These are phyloP conservation scores for Penicillium sp. DNA, from an alignment of 2,329 filamentous ascomycete species.

Conservation along the genomic window DNA sequence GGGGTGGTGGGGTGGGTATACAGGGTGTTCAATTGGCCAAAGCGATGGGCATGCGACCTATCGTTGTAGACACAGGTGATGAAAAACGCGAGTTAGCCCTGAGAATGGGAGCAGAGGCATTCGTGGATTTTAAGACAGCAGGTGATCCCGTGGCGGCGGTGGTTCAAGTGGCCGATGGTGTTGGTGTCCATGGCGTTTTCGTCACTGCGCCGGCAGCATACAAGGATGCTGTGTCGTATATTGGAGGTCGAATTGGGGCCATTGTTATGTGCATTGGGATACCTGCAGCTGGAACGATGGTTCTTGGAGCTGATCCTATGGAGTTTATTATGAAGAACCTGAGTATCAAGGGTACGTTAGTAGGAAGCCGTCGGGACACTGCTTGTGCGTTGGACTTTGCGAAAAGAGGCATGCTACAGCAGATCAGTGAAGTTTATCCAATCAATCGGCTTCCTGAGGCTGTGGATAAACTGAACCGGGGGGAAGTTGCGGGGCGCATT, in stretches of 20 bases:
- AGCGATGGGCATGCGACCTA: slow-evolving; percentile 58
- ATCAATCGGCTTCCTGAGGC: slow-evolving; percentile 52
- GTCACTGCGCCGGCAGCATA: slow-evolving; percentile 44
- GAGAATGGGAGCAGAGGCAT: slow-evolving; percentile 55
- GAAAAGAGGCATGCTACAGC: slow-evolving; percentile 50
- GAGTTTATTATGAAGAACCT: slow-evolving; percentile 27
- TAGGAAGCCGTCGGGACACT: slow-evolving; percentile 34
- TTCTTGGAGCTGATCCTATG: slow-evolving; percentile 27
- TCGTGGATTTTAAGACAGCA: slow-evolving; percentile 55
- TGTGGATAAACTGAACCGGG: slow-evolving; percentile 51
- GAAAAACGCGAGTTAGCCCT: slow-evolving; percentile 48
- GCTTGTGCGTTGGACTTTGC: slow-evolving; percentile 46
- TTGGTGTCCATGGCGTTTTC: slow-evolving; percentile 50
- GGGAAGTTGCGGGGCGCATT: slow-evolving; percentile 54
- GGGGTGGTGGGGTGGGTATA: slow-evolving; percentile 58
- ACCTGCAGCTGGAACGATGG: slow-evolving; percentile 22
- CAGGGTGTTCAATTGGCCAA: slow-evolving; percentile 57
- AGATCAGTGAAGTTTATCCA: slow-evolving; percentile 51
- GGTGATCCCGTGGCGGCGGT: slow-evolving; percentile 41
- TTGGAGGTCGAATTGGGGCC: slow-evolving; percentile 45
- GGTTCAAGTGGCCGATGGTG: slow-evolving; percentile 46
- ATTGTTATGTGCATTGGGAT: slow-evolving; percentile 56
- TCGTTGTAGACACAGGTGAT: slow-evolving; percentile 56
- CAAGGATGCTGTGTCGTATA: slow-evolving; percentile 42
- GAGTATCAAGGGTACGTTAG: slow-evolving; percentile 28